Percentiles rank a stretch among this genome's conserved stretches.
These are phyloP conservation scores for Phalaenopsis equestris DNA, from an alignment of 106 monocot species.

Conservation along the genomic window DNA sequence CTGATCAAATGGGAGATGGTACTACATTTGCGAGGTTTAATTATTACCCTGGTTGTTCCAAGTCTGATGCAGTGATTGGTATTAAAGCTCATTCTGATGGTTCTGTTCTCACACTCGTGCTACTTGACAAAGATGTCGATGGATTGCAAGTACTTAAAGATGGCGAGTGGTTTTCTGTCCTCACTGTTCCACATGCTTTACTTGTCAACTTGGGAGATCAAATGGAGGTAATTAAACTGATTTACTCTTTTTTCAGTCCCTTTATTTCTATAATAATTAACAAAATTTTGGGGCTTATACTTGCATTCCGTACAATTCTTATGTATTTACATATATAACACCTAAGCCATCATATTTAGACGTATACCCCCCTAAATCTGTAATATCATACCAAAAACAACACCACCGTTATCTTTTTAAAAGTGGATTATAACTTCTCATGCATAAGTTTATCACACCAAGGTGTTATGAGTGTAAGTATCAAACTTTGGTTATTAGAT, in stretches of 20 bases:
- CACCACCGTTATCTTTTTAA: no score
- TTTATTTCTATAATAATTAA: no score
- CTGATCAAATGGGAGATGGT: conserved; percentile 23
- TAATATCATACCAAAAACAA: no score
- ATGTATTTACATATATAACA: no score
- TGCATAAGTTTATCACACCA: no score
- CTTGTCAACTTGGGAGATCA: conserved; percentile 47
- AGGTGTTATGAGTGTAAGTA: no score
- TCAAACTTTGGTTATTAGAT: no score
- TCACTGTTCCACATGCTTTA: conserved; percentile 30
- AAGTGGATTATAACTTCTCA: no score
- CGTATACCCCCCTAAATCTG: no score
- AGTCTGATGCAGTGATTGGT: conserved; percentile 41
- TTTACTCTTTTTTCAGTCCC: neutral
- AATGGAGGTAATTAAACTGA: conserved; percentile 33
- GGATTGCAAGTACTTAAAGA: conserved; percentile 47
- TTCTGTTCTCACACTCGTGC: conserved; percentile 28
- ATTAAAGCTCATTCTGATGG: conserved; percentile 47
- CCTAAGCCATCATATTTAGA: no score
- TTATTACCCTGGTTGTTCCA: conserved; percentile 39
- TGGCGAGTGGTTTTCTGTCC: conserved; percentile 36
- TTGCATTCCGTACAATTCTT: no score
- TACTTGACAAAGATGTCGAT: conserved; percentile 37
- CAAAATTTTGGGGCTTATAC: no score
- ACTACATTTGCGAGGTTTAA: conserved; percentile 33